phyloP scores from a whole-genome alignment of 2,329 filamentous ascomycete genomes.

The Aspergillus oerlinghausenensis region DNA sequence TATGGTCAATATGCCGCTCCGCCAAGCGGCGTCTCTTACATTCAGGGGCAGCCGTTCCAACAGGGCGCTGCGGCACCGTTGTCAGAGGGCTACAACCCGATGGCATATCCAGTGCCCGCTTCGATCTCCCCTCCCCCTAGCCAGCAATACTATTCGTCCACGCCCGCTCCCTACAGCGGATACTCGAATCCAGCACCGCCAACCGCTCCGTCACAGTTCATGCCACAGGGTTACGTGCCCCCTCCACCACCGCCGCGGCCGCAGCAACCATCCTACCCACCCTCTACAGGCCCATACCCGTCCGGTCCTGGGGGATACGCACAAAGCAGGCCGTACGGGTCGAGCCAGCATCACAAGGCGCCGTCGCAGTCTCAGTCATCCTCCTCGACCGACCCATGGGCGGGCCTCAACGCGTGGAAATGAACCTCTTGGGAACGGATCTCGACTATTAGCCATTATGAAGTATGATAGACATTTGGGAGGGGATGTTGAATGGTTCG shows the following conservation, averaged over 20 bases:
- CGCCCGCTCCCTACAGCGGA: constrained; percentile 30
- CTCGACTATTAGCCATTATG: constrained; percentile 6
- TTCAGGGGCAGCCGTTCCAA: constrained; percentile 32
- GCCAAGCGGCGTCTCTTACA: constrained; percentile 22
- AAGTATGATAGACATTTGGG: constrained; percentile 20
- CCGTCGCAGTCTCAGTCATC: constrained; percentile 36
- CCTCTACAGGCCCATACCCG: constrained; percentile 51
- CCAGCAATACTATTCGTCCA: constrained; percentile 36
- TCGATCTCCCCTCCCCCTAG: constrained; percentile 41
- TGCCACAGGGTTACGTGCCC: constrained; percentile 62
- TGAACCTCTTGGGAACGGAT: constrained; percentile 27
- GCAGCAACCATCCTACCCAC: constrained; percentile 44
- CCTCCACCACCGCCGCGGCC: constrained; percentile 64
- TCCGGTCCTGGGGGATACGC: constrained; percentile 55
- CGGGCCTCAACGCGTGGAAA: constrained; percentile 66
- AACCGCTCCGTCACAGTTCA: constrained; percentile 39
- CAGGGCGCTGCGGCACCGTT: constrained; percentile 40
- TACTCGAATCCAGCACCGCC: constrained; percentile 32
- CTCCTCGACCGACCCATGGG: constrained; percentile 58
- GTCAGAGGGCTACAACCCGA: constrained; percentile 47
- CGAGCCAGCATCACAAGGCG: constrained; percentile 33
- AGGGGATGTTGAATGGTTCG: constrained; percentile 4
- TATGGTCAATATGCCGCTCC: constrained; percentile 32
- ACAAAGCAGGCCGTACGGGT: constrained; percentile 40
- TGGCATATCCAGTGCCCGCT: constrained; percentile 44